Conservation (phyloP, 768 basidiomycete genomes). For the Xerocomus spinulosus region DNA sequence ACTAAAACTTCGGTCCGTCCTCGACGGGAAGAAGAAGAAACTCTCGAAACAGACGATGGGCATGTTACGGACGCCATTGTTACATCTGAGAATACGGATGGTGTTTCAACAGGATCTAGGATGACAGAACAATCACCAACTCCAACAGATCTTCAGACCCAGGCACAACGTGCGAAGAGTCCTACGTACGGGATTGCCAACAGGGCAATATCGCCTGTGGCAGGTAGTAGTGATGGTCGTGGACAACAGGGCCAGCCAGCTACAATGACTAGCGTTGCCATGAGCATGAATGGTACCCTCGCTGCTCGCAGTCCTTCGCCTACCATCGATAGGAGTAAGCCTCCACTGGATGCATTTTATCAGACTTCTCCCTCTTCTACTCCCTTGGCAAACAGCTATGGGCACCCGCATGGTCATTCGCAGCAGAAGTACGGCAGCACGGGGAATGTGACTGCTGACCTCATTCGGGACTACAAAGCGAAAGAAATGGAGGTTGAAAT, state of each 20-base stretch:
- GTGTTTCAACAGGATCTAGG: slow-evolving; percentile 29
- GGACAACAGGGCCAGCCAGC: slow-evolving; percentile 30
- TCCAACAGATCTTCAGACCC: slow-evolving; percentile 41
- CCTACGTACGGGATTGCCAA: slow-evolving; percentile 42
- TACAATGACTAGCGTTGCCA: slow-evolving; percentile 52
- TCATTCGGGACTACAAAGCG: slow-evolving; percentile 72
- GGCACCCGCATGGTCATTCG: slow-evolving; percentile 37
- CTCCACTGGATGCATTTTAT: slow-evolving; percentile 62
- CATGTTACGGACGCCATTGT: slow-evolving; percentile 44
- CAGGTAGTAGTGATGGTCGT: slow-evolving; percentile 23
- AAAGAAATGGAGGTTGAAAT: slow-evolving; percentile 80
- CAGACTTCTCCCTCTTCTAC: slow-evolving; percentile 37
- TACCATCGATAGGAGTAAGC: slow-evolving; percentile 47
- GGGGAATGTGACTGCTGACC: slow-evolving; percentile 67
- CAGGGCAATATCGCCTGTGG: slow-evolving; percentile 60
- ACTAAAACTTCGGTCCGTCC: slow-evolving; percentile 52
- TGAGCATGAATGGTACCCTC: slow-evolving; percentile 45
- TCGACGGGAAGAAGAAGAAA: slow-evolving; percentile 37
- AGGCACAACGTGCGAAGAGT: slow-evolving; percentile 47
- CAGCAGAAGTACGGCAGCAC: slow-evolving; percentile 47
- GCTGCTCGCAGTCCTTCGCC: slow-evolving; percentile 56
- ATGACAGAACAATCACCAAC: slow-evolving; percentile 48
- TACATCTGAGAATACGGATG: slow-evolving; percentile 34
- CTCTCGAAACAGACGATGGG: slow-evolving; percentile 46
- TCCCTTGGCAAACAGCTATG: slow-evolving; percentile 47